Percentiles rank a stretch among this genome's conserved stretches.
These are phyloP conservation scores for Agastache rugosa DNA, from an alignment of 257 asterid genomes.

Conservation along the genomic window DNA sequence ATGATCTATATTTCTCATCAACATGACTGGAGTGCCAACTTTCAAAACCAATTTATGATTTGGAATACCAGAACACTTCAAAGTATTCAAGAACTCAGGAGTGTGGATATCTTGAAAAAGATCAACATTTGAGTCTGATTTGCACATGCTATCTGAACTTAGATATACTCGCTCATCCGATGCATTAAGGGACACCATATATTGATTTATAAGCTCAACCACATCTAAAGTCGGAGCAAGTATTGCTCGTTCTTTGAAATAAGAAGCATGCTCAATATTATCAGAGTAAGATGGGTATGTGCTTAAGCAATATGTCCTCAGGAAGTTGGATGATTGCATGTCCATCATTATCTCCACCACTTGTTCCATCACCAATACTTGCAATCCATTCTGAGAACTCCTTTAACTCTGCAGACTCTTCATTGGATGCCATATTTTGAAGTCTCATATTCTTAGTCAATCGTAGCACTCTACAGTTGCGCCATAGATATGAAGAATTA, in stretches of 20 bases:
- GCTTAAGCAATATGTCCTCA: too few species aligned
- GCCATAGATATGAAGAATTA: neutral
- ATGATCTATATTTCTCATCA: too few species aligned
- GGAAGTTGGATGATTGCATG: neutral
- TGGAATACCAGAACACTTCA: constrained; percentile 1
- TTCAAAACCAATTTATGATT: neutral
- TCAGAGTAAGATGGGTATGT: neutral
- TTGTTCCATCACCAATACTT: neutral
- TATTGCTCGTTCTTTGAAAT: neutral
- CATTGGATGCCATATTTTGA: neutral
- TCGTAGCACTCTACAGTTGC: neutral
- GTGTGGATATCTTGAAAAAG: too few species aligned
- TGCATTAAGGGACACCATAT: neutral
- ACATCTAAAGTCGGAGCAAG: neutral
- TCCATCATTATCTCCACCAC: neutral
- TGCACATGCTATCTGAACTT: neutral
- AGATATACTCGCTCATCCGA: neutral
- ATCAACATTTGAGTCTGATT: too few species aligned
- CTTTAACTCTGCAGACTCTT: neutral
- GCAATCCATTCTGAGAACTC: neutral
- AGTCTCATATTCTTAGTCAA: too few species aligned
- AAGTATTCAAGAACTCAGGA: constrained; percentile 3
- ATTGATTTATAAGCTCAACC: constrained; percentile 1
- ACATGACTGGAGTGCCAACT: constrained; percentile 6
- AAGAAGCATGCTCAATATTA: neutral